Evolutionary conservation across 2,329 filamentous ascomycete genomes (phyloP), one percentile per base, ranked within the genome.

Genomic region (Tolypocladium nubicola): DNA sequence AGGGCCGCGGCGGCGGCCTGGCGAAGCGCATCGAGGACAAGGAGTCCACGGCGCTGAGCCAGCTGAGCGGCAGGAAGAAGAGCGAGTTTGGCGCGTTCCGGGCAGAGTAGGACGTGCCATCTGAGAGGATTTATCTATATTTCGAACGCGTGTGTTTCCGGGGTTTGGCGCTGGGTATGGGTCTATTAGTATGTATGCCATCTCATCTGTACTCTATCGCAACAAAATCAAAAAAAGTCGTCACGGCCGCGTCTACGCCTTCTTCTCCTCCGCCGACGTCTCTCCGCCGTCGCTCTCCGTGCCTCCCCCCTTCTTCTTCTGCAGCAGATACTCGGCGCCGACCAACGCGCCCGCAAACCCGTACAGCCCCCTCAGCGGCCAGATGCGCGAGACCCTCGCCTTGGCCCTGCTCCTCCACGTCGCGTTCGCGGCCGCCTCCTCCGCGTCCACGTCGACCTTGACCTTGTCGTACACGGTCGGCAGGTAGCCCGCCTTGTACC

Each of bases 381-480:
- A 74, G 3, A 72, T 19, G 30, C 57, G 56, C 26, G 54, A 56
- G 19, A 62, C 13, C 7, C 6, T 62, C 3, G 66, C 61, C 60
- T 70, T 71, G 6, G 72, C 58, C 7, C 64, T 56, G 3, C 64
- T 63, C 56, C 65, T 65, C 60, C 74, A 67, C 40, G 72, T 70
- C n/a, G 67, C 66, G 1, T 59, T 62, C 60, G 68, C 64, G 41
- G 61, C 67, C 16, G 62, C 63, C 39, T 67, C 66, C 39, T 73
- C 70, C 1, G 63, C 68, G 1, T 71, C 70, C 4, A 74, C 67
- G 41, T 76, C 74, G 0, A 81, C 79, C 63, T 78, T 80, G 30
- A 87, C 83, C 71, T 89, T 89, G 62, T 89, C 84, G 60, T 84
- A 87, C 1, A 88, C 84, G 37, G 74, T 84, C 0, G 84, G 85